Base-by-base conservation (phyloP, 2,329 filamentous ascomycete genomes). In the Seiridium cupressi region DNA sequence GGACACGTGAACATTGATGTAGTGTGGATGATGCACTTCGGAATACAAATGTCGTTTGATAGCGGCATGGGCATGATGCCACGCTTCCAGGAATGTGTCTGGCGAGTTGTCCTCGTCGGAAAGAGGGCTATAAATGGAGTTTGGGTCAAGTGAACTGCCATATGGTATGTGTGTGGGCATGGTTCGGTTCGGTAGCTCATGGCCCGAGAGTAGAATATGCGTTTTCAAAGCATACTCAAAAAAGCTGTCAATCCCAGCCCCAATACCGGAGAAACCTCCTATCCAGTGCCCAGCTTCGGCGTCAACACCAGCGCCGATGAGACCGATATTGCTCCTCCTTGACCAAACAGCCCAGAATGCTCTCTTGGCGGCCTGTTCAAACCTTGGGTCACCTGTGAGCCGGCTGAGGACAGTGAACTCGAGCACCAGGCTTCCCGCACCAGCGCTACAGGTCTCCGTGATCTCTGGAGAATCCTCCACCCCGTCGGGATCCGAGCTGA, bases 311-410 rank as follows among this genome's bases (percentile, higher is more conserved):
- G 92, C 90, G 6, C 94, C 95, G 63, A 99, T 89, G 32, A 99
- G 81, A 3, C 92, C 92, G 68, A 97, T 92, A 46, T 88, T 85
- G 72, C 92, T 97, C 64, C 93, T 86, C 59, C 91, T 84, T 48
- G 89, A 82, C 95, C 95, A 99, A n/a, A 99, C 92, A 32, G 93
- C 90, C 93, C 94, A 97, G 70, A 99, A 99, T 0, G 95, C 94
- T 60, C 91, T 83, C 74, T 98, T 98, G 1, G 92, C 94, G 13
- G 91, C 83, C 69, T 90, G 87, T 74, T 99, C 95, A 68, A 96
- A 99, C n/a, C 91, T 86, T 8, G 83, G 79, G 71, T 98, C 92
- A 9, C 91, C 92, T 0, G 92, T 96, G 51, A 99, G 80, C 32
- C 95, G 86, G 69, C 93, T 97, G 51, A 99, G 81, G 0, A 93